Evolutionary conservation across 2,329 filamentous ascomycete species (phyloP).

Genomic region (Thermoascus crustaceus): DNA sequence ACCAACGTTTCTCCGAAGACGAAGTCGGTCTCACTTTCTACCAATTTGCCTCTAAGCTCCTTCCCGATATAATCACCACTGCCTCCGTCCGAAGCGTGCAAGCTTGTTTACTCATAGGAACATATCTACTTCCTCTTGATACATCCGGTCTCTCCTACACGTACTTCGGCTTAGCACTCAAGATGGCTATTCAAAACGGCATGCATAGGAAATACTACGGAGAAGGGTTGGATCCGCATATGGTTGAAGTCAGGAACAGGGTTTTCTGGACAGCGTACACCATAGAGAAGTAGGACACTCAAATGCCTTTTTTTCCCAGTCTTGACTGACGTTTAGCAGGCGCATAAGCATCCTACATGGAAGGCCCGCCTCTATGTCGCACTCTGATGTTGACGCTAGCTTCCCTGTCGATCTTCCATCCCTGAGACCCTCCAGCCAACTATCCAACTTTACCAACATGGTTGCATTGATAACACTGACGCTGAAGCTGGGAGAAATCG

Average conservation of each 20-base stretch:
- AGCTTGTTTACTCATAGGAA: constrained; percentile 48
- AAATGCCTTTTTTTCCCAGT: not conserved
- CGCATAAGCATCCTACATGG: constrained; percentile 51
- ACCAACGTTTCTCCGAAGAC: constrained; percentile 41
- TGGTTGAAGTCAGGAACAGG: constrained; percentile 47
- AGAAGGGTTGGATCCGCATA: constrained; percentile 39
- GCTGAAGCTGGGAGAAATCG: constrained; percentile 31
- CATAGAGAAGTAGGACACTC: constrained; percentile 42
- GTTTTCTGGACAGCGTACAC: constrained; percentile 53
- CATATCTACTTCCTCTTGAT: constrained; percentile 49
- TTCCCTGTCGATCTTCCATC: constrained; percentile 42
- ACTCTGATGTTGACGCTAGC: constrained; percentile 47
- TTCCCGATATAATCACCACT: constrained; percentile 50
- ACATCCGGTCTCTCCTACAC: constrained; percentile 50
- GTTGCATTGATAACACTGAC: constrained; percentile 41
- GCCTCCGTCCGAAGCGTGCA: constrained; percentile 52
- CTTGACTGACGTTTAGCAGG: constrained; percentile 22
- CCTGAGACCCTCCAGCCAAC: constrained; percentile 33
- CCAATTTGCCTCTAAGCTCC: constrained; percentile 46
- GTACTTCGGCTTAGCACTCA: constrained; percentile 49
- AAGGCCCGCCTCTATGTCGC: constrained; percentile 46
- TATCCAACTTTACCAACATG: constrained; percentile 41
- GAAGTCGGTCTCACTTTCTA: constrained; percentile 51
- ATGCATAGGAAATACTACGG: constrained; percentile 49
- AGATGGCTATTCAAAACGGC: constrained; percentile 52